Evolutionary conservation across 2,329 filamentous ascomycete genomes (phyloP), one percentile per base, ranked within the genome.

Genomic region (Lasiodiplodia theobromae): DNA sequence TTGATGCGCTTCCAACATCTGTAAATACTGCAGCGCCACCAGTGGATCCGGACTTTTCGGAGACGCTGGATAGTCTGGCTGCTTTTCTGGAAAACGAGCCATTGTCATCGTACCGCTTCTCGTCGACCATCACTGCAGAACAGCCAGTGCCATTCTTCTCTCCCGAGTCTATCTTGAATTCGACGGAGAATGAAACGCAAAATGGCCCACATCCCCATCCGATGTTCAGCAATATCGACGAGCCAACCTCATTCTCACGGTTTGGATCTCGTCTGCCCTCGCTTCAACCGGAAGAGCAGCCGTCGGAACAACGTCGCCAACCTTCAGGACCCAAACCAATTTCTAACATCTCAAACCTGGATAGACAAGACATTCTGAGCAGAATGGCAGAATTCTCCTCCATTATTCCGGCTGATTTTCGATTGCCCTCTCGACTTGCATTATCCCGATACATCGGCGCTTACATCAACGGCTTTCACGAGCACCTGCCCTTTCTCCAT

Each of bases 391-490:
- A 89, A 70, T 91, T 90, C 71, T 86, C 87, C 0, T 82, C 84
- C 0, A 85, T 89, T 4, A 77, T 91, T 25, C 87, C 89, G 0
- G 82, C 79, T 65, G 87, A 88, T 72, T 92, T 92, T 71, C 84
- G 88, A 3, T 86, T 92, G 62, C 90, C 91, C 1, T 92, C 90
- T 4, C 86, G 90, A 3, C 86, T 92, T 71, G 91, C 91, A 0
- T 76, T 92, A 34, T 89, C 88, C 2, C 82, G 91, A 40, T 92
- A 92, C 70, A 78, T 92, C 38, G 89, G 91, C 69, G 90, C 89
- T 1, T 93, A 92, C 72, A 86, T 92, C 66, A 87, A 85, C 69
- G 89, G 90, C 0, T 92, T 92, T 69, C 84, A 88, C 68, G 82
- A 86, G 31, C 85, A 88, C 69, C 81, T 88, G 51, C 86, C 86